Evolutionary conservation across 2,329 filamentous ascomycete species (phyloP), one percentile per base, ranked within the genome.

Genomic region (Sporothrix euskadiensis): DNA sequence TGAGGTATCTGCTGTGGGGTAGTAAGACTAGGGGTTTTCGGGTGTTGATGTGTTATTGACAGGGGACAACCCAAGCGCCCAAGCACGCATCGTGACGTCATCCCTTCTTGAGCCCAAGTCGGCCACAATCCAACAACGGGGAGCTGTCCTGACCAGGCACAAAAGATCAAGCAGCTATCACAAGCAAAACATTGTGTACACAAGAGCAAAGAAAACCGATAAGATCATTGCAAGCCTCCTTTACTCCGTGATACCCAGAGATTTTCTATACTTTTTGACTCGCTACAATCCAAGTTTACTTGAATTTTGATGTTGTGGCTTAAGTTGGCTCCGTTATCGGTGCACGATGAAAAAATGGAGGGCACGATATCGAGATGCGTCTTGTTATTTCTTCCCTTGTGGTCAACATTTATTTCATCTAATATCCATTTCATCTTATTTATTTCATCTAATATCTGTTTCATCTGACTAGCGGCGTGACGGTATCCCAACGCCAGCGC

Each of bases 21-120:
- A 65, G n/a, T 14, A 4, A 5, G 39, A 14, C 59, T 26, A 22
- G 7, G 35, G 5, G 7, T 19, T 8, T 14, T 35, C 59, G 19
- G 39, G 35, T 19, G 10, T 35, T 39, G 10, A 19, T 66, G 39
- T n/a, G 26, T 26, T 47, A 1, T 44, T 47, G 61, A 47, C 39
- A 66, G 39, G 61, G 39, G 19, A 61, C 19, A 32, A 1, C 44
- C 52, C 47, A 49, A 4, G 44, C 44, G 4, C 26, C 12, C 6
- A 49, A 41, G 8, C 32, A 44, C n/a, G 39, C 39, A 47, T 26
- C 39, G 39, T 66, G 61, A 66, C 61, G 61, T 66, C 61, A 66
- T 47, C 59, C 26, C 56, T 26, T 63, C 14, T 65, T 39, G 26
- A 26, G 26, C 26, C 1, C 26, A 26, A 56, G 4, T 1, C 26